Evolutionary conservation across 129 eudicot species (phyloP).

Genomic region (Mikania micrantha): DNA sequence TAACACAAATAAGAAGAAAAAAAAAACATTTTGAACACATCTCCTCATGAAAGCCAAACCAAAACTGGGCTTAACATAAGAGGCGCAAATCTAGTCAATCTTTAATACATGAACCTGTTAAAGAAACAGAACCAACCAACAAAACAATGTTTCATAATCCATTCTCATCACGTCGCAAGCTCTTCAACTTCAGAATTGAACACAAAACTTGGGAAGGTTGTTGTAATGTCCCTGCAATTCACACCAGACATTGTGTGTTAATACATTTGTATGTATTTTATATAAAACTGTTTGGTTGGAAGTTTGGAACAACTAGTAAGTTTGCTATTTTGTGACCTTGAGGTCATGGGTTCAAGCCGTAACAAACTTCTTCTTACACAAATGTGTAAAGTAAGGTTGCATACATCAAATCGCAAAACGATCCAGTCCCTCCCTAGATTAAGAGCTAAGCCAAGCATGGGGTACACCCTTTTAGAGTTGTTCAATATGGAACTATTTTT

Average conservation of each 20-base stretch:
- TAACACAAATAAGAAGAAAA: constrained; percentile 2
- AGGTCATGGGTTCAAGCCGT: too few species aligned
- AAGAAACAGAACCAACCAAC: constrained; percentile 2
- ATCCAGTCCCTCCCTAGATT: too few species aligned
- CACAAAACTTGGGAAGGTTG: constrained; percentile 92
- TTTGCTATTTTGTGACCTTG: too few species aligned
- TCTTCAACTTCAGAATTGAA: constrained; percentile 95
- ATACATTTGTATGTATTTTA: neutral
- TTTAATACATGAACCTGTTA: constrained; percentile 7
- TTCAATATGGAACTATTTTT: neutral
- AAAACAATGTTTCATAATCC: constrained; percentile 1
- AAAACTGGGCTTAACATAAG: constrained; percentile 16
- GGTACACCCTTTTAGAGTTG: too few species aligned
- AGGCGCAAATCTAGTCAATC: constrained; percentile 14
- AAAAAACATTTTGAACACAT: neutral
- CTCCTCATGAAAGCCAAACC: constrained; percentile 30
- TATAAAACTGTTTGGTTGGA: too few species aligned
- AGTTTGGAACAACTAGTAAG: too few species aligned
- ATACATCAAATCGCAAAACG: too few species aligned
- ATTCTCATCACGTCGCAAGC: constrained; percentile 46
- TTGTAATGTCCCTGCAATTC: constrained; percentile 89
- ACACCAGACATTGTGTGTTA: neutral
- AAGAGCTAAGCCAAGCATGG: too few species aligned
- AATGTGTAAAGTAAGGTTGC: too few species aligned
- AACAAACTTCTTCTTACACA: too few species aligned